Evolutionary conservation across 495 filamentous ascomycete genomes (phyloP).

Genomic region (Talaromyces nanjingensis): DNA sequence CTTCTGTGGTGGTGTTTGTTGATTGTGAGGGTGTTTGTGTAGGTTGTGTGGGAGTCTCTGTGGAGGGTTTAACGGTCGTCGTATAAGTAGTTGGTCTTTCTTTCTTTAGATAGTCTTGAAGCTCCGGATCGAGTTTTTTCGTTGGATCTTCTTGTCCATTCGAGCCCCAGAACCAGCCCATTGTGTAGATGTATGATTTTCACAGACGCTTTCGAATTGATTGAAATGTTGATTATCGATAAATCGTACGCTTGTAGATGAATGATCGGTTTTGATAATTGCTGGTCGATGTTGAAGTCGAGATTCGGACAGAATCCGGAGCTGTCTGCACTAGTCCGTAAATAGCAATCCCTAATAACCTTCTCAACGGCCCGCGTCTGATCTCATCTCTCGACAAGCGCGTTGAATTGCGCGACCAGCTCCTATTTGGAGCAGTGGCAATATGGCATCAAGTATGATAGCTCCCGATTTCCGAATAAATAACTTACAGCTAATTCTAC

Average conservation of each 20-base stretch:
- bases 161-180: constrained; percentile 66
- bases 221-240: neutral
- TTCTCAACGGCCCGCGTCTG: neutral
- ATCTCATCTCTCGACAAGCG: constrained; percentile 25
- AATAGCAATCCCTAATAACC: constrained; percentile 4
- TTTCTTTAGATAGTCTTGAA: constrained; percentile 77
- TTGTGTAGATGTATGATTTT: constrained; percentile 11
- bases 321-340: constrained; percentile 1
- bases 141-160: constrained; percentile 58
- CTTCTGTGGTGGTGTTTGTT: constrained; percentile 20
- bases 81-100: constrained; percentile 74
- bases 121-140: constrained; percentile 71
- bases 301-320: neutral
- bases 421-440: constrained; percentile 3
- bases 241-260: neutral
- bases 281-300: neutral
- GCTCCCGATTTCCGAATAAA: neutral
- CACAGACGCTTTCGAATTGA: neutral
- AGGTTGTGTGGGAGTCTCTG: constrained; percentile 13
- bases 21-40: constrained; percentile 15
- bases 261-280: neutral
- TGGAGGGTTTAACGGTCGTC: constrained; percentile 19
- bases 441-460: constrained; percentile 38
- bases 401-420: constrained; percentile 16
- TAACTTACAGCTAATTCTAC: constrained; percentile 16